These are phyloP conservation scores for Carpinus fangiana DNA, from an alignment of 306 rosid genomes.

Conservation along the genomic window DNA sequence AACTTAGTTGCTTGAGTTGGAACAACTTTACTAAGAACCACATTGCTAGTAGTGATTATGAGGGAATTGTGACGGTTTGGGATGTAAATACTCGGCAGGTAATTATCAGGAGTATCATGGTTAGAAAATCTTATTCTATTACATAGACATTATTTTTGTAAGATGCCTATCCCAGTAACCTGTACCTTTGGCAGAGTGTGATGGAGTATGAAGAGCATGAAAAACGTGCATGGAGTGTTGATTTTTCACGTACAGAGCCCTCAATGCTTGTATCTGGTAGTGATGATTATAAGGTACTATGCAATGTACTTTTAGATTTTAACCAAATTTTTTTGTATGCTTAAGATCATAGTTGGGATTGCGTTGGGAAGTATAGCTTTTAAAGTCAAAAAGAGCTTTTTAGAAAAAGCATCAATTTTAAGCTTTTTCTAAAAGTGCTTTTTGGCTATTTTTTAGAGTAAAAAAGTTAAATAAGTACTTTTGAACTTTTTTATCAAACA, in stretches of 20 bases:
- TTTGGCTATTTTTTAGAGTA: no score
- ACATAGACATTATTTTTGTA: background rate
- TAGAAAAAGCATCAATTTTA: no score
- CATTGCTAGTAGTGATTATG: slow-evolving; percentile 98
- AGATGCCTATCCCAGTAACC: slow-evolving; percentile 17
- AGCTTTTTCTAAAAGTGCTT: no score
- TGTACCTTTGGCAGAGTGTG: slow-evolving; percentile 58
- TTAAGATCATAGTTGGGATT: background rate
- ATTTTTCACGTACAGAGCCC: slow-evolving; percentile 93
- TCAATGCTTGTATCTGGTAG: slow-evolving; percentile 96
- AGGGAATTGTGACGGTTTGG: slow-evolving; percentile 97
- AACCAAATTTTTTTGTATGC: slow-evolving; percentile 14
- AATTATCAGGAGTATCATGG: slow-evolving; percentile 25
- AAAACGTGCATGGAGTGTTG: slow-evolving; percentile 99
- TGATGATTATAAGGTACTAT: slow-evolving; percentile 91
- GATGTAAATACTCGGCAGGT: slow-evolving; percentile 94
- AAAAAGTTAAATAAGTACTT: no score
- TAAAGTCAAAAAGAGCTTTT: no score
- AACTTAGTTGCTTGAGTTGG: slow-evolving; percentile 99
- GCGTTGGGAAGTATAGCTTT: no score
- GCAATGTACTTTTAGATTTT: slow-evolving; percentile 19
- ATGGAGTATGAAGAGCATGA: slow-evolving; percentile 99
- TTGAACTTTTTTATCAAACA: no score
- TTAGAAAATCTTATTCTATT: slow-evolving; percentile 1
- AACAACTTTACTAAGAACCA: slow-evolving; percentile 82